Evolutionary conservation across 106 monocot species (phyloP).

Genomic region (Platanthera guangdongensis): DNA sequence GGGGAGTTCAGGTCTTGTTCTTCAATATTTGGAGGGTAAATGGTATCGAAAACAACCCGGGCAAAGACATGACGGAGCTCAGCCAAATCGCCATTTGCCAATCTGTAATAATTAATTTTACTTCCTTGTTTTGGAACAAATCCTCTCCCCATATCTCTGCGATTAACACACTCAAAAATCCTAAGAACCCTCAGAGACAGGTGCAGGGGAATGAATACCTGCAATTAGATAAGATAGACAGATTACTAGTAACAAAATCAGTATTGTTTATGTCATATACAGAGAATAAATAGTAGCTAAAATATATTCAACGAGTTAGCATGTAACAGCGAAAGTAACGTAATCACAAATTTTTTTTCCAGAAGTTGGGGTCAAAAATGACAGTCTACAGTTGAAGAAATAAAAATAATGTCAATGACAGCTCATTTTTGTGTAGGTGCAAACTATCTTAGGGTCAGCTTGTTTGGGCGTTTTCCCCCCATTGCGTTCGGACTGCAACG

Average conservation of each 20-base stretch:
- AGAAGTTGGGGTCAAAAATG: not conserved
- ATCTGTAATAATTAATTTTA: constrained; percentile 48
- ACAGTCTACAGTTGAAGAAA: too few relatives aligned
- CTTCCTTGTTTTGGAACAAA: constrained; percentile 41
- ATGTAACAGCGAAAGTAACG: not conserved
- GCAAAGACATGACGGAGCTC: constrained; percentile 75
- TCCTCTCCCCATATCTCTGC: constrained; percentile 17
- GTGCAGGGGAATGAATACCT: constrained; percentile 75
- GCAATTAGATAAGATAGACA: constrained; percentile 8
- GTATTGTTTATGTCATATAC: too few relatives aligned
- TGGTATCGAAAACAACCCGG: constrained; percentile 72
- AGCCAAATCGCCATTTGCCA: constrained; percentile 41
- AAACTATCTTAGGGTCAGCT: too few relatives aligned
- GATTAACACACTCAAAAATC: constrained; percentile 45
- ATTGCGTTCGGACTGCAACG: too few relatives aligned
- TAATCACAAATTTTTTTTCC: not conserved
- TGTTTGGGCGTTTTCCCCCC: too few relatives aligned
- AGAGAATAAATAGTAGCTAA: too few relatives aligned
- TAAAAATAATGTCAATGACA: too few relatives aligned
- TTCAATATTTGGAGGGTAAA: constrained; percentile 50
- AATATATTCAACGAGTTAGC: not conserved
- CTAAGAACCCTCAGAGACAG: constrained; percentile 48
- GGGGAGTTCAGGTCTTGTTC: not conserved
- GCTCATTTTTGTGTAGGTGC: too few relatives aligned
- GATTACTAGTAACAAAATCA: too few relatives aligned